Percentiles rank a stretch among this genome's conserved stretches.
Evolutionary conservation across 1,284 basidiomycete species (phyloP).

Genomic region (Ustilago lituana): DNA sequence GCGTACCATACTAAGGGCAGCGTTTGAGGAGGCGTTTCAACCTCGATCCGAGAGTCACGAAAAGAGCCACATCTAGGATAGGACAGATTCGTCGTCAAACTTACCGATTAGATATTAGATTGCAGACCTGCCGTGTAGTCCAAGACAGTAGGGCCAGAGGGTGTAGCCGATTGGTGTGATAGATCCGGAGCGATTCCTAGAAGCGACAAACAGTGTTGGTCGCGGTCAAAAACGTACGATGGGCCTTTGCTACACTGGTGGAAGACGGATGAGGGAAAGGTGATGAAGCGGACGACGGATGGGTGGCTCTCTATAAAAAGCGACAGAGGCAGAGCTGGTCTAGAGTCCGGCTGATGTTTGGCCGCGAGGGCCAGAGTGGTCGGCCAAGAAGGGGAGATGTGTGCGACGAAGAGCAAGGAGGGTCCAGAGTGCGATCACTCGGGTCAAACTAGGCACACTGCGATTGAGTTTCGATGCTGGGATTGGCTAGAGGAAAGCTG

Average conservation of each 20-base stretch:
- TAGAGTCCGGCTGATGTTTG: not conserved
- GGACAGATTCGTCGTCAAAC: not conserved
- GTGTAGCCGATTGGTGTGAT: too few relatives aligned
- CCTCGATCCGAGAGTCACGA: not conserved
- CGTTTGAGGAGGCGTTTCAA: too few relatives aligned
- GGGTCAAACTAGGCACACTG: not conserved
- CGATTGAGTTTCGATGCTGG: not conserved
- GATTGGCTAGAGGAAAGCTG: not conserved
- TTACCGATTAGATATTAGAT: constrained; percentile 16
- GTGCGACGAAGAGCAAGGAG: constrained; percentile 4
- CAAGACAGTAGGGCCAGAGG: too few relatives aligned
- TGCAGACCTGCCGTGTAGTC: not conserved
- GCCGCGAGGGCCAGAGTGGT: not conserved
- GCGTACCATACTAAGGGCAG: too few relatives aligned
- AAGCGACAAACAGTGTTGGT: not conserved
- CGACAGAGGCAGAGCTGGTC: not conserved
- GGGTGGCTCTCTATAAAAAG: not conserved
- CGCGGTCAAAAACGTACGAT: not conserved
- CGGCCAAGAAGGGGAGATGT: not conserved
- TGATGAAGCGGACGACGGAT: not conserved
- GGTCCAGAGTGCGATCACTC: constrained; percentile 10
- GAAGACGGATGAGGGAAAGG: constrained; percentile 3
- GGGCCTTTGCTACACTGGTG: not conserved
- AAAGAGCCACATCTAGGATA: too few relatives aligned
- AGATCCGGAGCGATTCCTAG: not conserved